Percentiles rank a stretch among this genome's conserved stretches.
Evolutionary conservation across 1,284 basidiomycete genomes (phyloP).

Genomic region (Moesziomyces globuligerus): DNA sequence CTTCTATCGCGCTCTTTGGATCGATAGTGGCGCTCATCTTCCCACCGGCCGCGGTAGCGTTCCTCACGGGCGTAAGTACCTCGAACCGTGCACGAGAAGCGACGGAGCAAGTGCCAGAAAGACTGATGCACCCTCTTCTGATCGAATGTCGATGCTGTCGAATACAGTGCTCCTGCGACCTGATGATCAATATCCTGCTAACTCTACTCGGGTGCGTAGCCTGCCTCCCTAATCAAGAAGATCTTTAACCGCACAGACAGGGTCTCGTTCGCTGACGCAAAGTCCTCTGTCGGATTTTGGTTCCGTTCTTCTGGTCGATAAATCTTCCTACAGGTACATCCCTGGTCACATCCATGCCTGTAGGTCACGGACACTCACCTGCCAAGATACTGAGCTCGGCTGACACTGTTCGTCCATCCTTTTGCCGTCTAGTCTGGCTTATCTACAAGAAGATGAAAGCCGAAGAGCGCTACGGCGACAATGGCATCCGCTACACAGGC

Average conservation of each 20-base stretch:
- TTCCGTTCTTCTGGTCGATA: no score
- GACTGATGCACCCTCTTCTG: neutral
- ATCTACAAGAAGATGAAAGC: slow-evolving; percentile 57
- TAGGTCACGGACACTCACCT: slow-evolving; percentile 6
- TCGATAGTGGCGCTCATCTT: slow-evolving; percentile 75
- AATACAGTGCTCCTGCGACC: slow-evolving; percentile 69
- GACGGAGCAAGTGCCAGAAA: neutral
- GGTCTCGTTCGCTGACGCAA: no score
- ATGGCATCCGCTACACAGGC: slow-evolving; percentile 44
- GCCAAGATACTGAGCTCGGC: neutral
- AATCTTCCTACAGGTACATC: slow-evolving; percentile 23
- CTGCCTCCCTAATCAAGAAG: no score
- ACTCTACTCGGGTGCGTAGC: slow-evolving; percentile 72
- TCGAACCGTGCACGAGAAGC: neutral
- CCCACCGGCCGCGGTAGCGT: slow-evolving; percentile 73
- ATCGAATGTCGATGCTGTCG: neutral
- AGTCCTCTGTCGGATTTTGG: no score
- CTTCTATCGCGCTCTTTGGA: neutral
- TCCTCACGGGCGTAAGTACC: slow-evolving; percentile 73
- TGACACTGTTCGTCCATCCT: neutral
- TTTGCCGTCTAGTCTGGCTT: slow-evolving; percentile 32
- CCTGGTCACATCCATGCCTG: slow-evolving; percentile 47
- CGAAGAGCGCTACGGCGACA: slow-evolving; percentile 50
- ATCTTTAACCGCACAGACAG: no score
- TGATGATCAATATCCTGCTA: slow-evolving; percentile 81